These are phyloP conservation scores for Neurospora sublineolata DNA, from an alignment of 495 filamentous ascomycete species.

Conservation along the genomic window DNA sequence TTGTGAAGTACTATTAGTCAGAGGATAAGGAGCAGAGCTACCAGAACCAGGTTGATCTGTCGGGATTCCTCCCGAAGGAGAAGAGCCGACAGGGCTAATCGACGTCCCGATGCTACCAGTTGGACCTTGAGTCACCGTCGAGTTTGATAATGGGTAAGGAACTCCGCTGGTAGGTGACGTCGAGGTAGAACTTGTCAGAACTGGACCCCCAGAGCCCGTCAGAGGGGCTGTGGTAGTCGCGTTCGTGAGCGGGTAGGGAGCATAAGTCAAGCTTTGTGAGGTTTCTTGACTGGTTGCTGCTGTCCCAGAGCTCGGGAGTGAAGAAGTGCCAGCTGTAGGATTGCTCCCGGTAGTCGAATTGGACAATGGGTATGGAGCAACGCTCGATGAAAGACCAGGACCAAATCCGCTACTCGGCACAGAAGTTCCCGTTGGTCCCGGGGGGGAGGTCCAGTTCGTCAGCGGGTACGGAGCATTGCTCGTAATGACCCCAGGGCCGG, in stretches of 20 bases:
- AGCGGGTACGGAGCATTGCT: conserved; percentile 1
- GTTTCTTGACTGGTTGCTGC: not conserved
- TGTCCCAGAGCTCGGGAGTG: not conserved
- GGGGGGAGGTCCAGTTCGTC: not conserved
- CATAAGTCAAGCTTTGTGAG: not conserved
- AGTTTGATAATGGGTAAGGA: conserved; percentile 18
- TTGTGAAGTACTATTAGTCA: conserved; percentile 4
- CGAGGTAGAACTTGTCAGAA: not conserved
- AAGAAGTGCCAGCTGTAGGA: not conserved
- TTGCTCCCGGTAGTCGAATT: conserved; percentile 8
- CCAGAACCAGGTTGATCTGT: not conserved
- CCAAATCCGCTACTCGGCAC: not conserved
- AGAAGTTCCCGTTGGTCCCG: conserved; percentile 3
- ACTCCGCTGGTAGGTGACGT: not conserved
- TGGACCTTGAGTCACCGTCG: not conserved
- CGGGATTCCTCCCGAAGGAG: not conserved
- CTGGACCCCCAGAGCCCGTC: conserved; percentile 2
- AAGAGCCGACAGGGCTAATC: not conserved
- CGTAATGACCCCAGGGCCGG: not conserved
- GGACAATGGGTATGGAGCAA: conserved; percentile 12
- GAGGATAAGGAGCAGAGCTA: conserved; percentile 3
- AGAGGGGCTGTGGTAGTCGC: conserved; percentile 2
- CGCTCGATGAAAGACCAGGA: not conserved
- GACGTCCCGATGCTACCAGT: not conserved
- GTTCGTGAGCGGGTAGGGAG: conserved; percentile 6